Evolutionary conservation across 306 rosid species (phyloP), one percentile per base, ranked within the genome.

Genomic region (Cucumis cinereus): DNA sequence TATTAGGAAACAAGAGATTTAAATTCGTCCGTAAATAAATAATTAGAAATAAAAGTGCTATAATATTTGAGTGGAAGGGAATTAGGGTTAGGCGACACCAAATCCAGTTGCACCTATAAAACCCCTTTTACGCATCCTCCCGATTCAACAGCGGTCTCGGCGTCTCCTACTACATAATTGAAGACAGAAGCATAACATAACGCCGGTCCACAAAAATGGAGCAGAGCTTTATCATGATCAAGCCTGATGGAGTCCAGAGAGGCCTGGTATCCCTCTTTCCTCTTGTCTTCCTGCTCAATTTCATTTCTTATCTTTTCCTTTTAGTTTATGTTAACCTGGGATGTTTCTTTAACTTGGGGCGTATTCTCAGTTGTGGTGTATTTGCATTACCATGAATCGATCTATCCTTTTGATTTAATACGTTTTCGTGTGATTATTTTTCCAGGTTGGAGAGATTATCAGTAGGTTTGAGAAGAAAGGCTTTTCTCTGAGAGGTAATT

Each of bases 391-490:
- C 23, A 52, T 45, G 24, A 72, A 5, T 59, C 43, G 5, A 3
- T 58, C 5, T 20, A n/a, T 36, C 13, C 17, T 10, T 11, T 17
- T 19, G 1, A 53, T 74, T 8, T 15, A 0, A 40, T 40, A 2
- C 24, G 13, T 43, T 69, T 43, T 0, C 85, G 40, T 38, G 67
- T 78, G 30, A 26, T 9, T 28, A 0, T 84, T 38, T 38, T 62
- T 81, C 77, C 85, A 93, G 97, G 80, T 94, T 81, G 95, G 98
- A 77, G 93, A 90, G 81, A 83, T 94, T 60, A 89, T 94, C 77
- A 78, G 93, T 90, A 90, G 96, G 83, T 91, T 94, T 85, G 97
- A 94, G 92, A 89, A 91, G 90, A 94, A 91, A 84, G 98, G 98
- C 9, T 91, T 94, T 84, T 79, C 74, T 77, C 74, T 94, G 84